Conservation (phyloP, 192 early-diverging fungal genomes). For the Umbelopsis sp. region DNA sequence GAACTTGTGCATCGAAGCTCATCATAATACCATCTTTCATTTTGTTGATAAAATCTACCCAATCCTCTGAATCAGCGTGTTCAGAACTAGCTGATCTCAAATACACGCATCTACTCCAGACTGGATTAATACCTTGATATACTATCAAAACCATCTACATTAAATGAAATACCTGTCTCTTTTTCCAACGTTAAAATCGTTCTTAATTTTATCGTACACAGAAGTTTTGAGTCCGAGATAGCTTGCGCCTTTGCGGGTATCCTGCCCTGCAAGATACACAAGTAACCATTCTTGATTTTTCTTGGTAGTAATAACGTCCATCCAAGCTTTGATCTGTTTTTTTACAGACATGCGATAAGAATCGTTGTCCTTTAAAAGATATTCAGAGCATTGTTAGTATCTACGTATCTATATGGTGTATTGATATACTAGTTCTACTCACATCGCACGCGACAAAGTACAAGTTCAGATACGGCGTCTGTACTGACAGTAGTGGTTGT, state of each 20-base stretch:
- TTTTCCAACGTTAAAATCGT: slow-evolving; percentile 77
- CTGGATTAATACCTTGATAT: not conserved
- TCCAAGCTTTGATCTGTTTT: slow-evolving; percentile 78
- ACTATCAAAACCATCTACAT: not conserved
- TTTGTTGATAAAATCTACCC: slow-evolving; percentile 71
- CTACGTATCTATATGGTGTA: not conserved
- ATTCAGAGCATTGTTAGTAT: slow-evolving; percentile 13
- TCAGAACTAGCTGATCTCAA: slow-evolving; percentile 42
- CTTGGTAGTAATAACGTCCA: slow-evolving; percentile 68
- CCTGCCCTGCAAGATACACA: slow-evolving; percentile 66
- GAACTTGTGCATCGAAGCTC: slow-evolving; percentile 76
- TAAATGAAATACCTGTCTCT: slow-evolving; percentile 52
- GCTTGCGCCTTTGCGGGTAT: slow-evolving; percentile 52
- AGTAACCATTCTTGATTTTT: slow-evolving; percentile 93
- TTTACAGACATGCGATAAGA: slow-evolving; percentile 65
- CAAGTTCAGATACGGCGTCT: slow-evolving; percentile 74
- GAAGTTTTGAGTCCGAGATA: slow-evolving; percentile 67
- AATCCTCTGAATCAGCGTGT: slow-evolving; percentile 61
- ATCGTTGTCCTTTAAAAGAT: slow-evolving; percentile 67
- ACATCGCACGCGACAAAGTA: slow-evolving; percentile 83
- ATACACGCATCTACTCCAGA: not conserved
- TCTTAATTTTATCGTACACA: slow-evolving; percentile 83
- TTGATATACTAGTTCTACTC: slow-evolving; percentile 13
- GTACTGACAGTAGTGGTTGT: slow-evolving; percentile 42
- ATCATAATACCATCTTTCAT: slow-evolving; percentile 74